Percentiles rank a stretch among this genome's conserved stretches.
Conservation (phyloP, 208 protist species). For the Acanthamoeba sp. region DNA sequence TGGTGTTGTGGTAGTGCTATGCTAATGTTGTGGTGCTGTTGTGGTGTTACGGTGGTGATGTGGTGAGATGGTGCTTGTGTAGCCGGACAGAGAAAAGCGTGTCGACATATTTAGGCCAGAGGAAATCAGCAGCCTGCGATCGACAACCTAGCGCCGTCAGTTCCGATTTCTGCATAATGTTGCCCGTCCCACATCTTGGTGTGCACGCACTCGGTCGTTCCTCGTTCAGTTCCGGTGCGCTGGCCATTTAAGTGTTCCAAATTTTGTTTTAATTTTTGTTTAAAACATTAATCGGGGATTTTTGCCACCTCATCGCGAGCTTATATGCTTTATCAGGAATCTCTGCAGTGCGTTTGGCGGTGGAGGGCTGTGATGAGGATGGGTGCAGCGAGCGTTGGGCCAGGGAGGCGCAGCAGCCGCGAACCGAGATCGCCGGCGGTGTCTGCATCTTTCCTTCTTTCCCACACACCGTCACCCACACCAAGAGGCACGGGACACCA, state of each 20-base stretch:
- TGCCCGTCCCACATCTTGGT: not conserved
- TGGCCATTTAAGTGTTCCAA: no score
- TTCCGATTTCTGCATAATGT: not conserved
- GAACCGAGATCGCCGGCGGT: not conserved
- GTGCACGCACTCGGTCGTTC: not conserved
- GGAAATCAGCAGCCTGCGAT: no score
- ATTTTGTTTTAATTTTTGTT: not conserved
- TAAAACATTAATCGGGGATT: not conserved
- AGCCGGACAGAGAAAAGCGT: no score
- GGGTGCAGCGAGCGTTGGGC: not conserved
- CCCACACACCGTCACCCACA: not conserved
- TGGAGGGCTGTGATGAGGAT: not conserved
- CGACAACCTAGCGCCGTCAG: no score
- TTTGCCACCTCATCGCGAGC: not conserved
- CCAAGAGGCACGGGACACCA: not conserved
- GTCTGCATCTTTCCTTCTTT: slow-evolving; percentile 19
- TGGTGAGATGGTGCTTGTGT: no score
- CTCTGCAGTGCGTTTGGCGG: not conserved
- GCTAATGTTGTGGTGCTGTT: no score
- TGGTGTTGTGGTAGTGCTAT: no score
- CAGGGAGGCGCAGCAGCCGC: not conserved
- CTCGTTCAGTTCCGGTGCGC: not conserved
- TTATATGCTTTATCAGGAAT: not conserved
- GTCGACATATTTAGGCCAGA: no score
- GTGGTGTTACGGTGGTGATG: no score